phyloP scores from a whole-genome alignment of 192 early-diverging fungal genomes.

The Podila verticillata region DNA sequence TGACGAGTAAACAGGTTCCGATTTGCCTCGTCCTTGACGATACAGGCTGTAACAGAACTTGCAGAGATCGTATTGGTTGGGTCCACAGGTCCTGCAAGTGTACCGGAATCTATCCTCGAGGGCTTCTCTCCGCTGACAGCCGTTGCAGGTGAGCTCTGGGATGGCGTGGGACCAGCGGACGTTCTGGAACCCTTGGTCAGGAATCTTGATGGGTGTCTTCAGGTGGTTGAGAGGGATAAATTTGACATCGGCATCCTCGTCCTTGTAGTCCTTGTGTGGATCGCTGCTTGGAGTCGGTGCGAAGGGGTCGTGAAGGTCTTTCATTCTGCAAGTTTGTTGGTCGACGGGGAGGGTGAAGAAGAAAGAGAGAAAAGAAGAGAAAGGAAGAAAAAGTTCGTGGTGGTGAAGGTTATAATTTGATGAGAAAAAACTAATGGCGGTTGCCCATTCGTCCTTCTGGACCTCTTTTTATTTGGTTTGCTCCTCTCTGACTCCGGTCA shows the following conservation, averaged over 20 bases:
- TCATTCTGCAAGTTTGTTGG: neutral
- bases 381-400: too few relatives aligned
- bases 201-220: neutral
- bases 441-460: too few relatives aligned
- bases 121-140: neutral
- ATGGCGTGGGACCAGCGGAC: constrained; percentile 3
- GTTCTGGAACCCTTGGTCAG: neutral
- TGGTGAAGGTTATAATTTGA: too few relatives aligned
- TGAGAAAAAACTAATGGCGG: too few relatives aligned
- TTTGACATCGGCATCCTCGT: neutral
- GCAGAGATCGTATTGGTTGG: constrained; percentile 2
- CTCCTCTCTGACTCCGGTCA: too few relatives aligned
- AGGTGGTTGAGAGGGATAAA: neutral
- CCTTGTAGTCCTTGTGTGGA: neutral
- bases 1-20: neutral
- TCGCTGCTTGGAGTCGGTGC: neutral
- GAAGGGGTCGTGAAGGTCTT: neutral
- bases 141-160: neutral
- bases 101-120: neutral
- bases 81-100: constrained; percentile 2
- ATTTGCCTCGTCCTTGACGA: neutral
- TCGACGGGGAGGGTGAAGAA: too few relatives aligned
- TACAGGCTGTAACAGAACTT: neutral
- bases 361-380: too few relatives aligned
- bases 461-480: too few relatives aligned